Evolutionary conservation across 2,329 filamentous ascomycete species (phyloP).

Genomic region (Penicillium sp.): DNA sequence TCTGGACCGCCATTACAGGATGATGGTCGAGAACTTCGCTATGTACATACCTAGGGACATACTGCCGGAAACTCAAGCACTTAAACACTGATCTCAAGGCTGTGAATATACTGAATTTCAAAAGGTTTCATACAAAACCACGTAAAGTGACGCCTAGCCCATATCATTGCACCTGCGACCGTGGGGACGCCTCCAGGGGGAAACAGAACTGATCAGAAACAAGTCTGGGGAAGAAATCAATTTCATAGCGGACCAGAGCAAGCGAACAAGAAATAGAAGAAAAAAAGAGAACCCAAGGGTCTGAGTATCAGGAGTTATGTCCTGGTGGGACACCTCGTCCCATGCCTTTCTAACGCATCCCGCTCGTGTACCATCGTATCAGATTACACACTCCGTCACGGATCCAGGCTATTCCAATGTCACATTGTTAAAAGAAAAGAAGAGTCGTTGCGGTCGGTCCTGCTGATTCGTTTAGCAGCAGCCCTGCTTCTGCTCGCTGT

Average conservation of each 20-base stretch:
- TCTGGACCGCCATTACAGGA: slow-evolving; percentile 2
- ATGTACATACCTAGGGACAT: not conserved
- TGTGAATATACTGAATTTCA: slow-evolving; percentile 16
- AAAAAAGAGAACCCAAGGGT: slow-evolving; percentile 18
- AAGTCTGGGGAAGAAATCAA: slow-evolving; percentile 22
- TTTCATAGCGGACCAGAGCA: slow-evolving; percentile 21
- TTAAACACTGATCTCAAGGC: not conserved
- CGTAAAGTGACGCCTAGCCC: slow-evolving; percentile 21
- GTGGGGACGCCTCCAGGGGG: slow-evolving; percentile 10
- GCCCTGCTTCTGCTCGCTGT: slow-evolving; percentile 65
- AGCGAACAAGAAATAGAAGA: slow-evolving; percentile 13
- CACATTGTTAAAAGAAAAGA: slow-evolving; percentile 35
- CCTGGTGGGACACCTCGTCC: slow-evolving; percentile 21
- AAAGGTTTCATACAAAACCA: slow-evolving; percentile 19
- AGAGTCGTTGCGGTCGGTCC: slow-evolving; percentile 35
- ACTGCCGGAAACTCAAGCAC: too few species aligned
- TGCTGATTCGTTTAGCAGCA: slow-evolving; percentile 37
- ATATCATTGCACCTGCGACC: slow-evolving; percentile 17
- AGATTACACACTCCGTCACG: slow-evolving; percentile 37
- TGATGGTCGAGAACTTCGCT: not conserved
- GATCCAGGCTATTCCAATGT: slow-evolving; percentile 38
- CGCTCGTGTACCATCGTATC: slow-evolving; percentile 34
- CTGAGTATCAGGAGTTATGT: slow-evolving; percentile 24
- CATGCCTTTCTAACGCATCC: slow-evolving; percentile 29
- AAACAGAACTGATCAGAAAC: slow-evolving; percentile 17